Base-by-base conservation (phyloP, 2,329 filamentous ascomycete genomes). In the Aspergillus phoenicis region DNA sequence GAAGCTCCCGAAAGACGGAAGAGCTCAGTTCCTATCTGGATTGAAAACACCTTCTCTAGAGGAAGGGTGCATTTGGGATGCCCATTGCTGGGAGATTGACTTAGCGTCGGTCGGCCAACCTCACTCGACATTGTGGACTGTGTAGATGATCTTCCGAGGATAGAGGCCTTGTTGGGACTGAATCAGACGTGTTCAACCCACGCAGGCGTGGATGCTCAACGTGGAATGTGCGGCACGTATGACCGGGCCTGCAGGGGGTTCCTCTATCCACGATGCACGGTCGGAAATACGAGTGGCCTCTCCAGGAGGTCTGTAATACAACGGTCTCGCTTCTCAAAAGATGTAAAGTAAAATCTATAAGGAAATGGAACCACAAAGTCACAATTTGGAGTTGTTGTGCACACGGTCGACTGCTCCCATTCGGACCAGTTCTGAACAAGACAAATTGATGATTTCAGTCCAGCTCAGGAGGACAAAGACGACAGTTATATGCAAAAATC, bases 1-100 rank as follows among this genome's bases (percentile, higher is more conserved):
- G 87, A 90, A 11, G 88, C 88, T 33, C 88, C 88, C 8, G 87
- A 90, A 51, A 90, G 76, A 61, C 85, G 81, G 74, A 90, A 91
- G n/a, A 90, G 73, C 69, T 88, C 84, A 3, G 85, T 87, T 3
- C 88, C 88, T 61, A 90, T 87, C 72, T 90, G 88, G 59, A 90
- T 89, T 0, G 88, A 84, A 68, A 90, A 91, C 4, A 90, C 85
- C 71, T 87, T 87, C 53, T 86, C 83, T 2, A 81, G 75, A 3
- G 86, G 86, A 8, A 88, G 64, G 8, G 54, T 68, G 49, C 68
- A 70, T 26, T 60, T 62, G 33, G 64, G 53, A 1, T 24, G 30
- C 22, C 39, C 39, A 11, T 30, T 43, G 26, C 17, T 43, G 11
- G 53, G 13, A 24, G 52, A 30, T 13, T 24, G 52, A 36, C 52